Conservation (phyloP, 805 yeast species). For the Candida nemodendra region DNA sequence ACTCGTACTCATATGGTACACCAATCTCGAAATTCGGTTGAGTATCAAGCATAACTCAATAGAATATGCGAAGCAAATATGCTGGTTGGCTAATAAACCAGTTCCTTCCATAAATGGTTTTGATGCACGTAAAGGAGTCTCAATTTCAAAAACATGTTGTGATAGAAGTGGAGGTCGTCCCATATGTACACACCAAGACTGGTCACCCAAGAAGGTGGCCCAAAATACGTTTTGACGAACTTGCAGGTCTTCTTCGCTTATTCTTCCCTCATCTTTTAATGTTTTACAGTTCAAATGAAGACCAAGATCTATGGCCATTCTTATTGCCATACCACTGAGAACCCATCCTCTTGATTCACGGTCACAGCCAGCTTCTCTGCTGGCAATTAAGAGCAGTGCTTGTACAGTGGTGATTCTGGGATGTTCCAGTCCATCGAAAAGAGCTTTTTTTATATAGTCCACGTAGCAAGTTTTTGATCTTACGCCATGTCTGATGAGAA, state of each 20-base stretch:
- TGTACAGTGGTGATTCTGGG: conserved; percentile 5
- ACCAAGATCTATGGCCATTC: conserved; percentile 5
- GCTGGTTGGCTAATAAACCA: conserved; percentile 2
- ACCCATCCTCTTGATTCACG: conserved; percentile 4
- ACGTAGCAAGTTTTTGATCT: not conserved
- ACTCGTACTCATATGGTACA: conserved; percentile 1
- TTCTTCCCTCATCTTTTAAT: not conserved
- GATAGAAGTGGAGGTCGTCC: conserved; percentile 4
- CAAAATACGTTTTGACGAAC: conserved; percentile 4
- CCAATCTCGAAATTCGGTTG: not conserved
- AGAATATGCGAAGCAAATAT: conserved; percentile 4
- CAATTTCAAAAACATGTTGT: conserved; percentile 1
- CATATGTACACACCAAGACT: conserved; percentile 1
- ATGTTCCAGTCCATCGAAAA: conserved; percentile 2
- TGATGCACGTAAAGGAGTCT: not conserved
- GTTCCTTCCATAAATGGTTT: conserved; percentile 1
- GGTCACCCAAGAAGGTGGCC: conserved; percentile 5
- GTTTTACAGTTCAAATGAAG: conserved; percentile 4
- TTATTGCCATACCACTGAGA: conserved; percentile 4
- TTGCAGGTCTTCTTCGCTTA: conserved; percentile 1
- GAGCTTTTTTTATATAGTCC: not conserved
- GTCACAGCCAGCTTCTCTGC: conserved; percentile 5
- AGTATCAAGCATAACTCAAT: conserved; percentile 1
- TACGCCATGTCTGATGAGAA: not conserved
- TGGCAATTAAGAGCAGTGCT: conserved; percentile 1